Percentiles rank a stretch among this genome's conserved stretches.
These are phyloP conservation scores for Aureobasidium namibiae DNA, from an alignment of 2,329 filamentous ascomycete species.

Conservation along the genomic window DNA sequence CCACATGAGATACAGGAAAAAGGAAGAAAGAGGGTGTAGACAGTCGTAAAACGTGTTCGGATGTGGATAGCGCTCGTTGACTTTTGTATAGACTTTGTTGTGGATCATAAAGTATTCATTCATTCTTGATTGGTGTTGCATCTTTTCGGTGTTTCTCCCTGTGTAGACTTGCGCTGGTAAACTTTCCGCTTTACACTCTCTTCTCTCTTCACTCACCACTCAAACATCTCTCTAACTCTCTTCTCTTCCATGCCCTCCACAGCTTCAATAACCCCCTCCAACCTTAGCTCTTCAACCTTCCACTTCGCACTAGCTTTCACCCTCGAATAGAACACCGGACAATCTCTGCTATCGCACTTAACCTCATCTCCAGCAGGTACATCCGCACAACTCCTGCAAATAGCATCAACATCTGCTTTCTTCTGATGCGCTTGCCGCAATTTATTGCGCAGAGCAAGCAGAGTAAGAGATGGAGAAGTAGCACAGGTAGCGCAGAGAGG, in stretches of 20 bases:
- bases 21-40: too few species aligned
- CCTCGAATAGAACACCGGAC: slow-evolving; percentile 80
- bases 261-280: slow-evolving; percentile 34
- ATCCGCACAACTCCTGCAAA: slow-evolving; percentile 76
- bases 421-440: slow-evolving; percentile 58
- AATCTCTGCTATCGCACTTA: slow-evolving; percentile 84
- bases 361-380: slow-evolving; percentile 67
- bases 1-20: too few species aligned
- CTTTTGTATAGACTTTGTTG: too few species aligned
- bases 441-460: slow-evolving; percentile 56
- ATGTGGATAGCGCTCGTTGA: too few species aligned
- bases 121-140: too few species aligned
- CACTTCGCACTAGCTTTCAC: slow-evolving; percentile 51
- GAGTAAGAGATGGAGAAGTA: slow-evolving; percentile 46
- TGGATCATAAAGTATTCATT: too few species aligned
- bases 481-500: slow-evolving; percentile 54
- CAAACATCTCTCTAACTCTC: slow-evolving; percentile 3
- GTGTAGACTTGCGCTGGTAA: too few species aligned
- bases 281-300: slow-evolving; percentile 29
- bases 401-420: slow-evolving; percentile 53
- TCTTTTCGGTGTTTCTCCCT: too few species aligned
- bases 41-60: too few species aligned
- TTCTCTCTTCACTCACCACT: too few species aligned
- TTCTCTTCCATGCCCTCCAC: slow-evolving; percentile 29
- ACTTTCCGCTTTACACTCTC: too few species aligned